These are phyloP conservation scores for Herpotrichia juniperi DNA, from an alignment of 2,329 filamentous ascomycete species.

Conservation along the genomic window DNA sequence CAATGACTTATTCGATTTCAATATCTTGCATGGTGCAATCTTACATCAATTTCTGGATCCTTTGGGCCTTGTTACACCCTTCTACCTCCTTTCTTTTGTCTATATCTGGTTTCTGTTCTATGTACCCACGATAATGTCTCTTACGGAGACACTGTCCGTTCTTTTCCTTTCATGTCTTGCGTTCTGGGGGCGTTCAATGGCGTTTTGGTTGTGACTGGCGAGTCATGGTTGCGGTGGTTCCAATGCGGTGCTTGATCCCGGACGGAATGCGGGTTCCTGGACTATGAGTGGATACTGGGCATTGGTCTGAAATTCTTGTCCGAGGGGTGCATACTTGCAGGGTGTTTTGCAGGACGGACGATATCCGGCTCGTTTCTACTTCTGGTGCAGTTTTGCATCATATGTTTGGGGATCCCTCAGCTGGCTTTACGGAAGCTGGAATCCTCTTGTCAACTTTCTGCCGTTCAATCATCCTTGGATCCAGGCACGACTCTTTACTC, in stretches of 20 bases:
- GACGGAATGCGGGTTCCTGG: neutral
- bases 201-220: neutral
- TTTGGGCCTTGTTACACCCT: slow-evolving; percentile 14
- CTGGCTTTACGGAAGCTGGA: slow-evolving; percentile 19
- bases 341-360: neutral
- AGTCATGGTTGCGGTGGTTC: neutral
- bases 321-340: neutral
- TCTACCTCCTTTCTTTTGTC: slow-evolving; percentile 15
- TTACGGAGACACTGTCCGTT: slow-evolving; percentile 20
- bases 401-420: slow-evolving; percentile 12
- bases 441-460: slow-evolving; percentile 23
- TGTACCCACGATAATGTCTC: slow-evolving; percentile 22
- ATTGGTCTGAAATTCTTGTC: neutral
- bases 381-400: neutral
- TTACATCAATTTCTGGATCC: neutral
- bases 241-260: neutral
- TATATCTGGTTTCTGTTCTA: slow-evolving; percentile 15
- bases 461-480: slow-evolving; percentile 19
- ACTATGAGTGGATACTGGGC: neutral
- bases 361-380: neutral
- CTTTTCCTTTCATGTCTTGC: slow-evolving; percentile 18
- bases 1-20: slow-evolving; percentile 6
- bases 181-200: slow-evolving; percentile 14
- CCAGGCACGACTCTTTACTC: slow-evolving; percentile 28
- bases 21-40: slow-evolving; percentile 29